Conservation (phyloP, 768 basidiomycete species). For the Pulveroboletus sp. region DNA sequence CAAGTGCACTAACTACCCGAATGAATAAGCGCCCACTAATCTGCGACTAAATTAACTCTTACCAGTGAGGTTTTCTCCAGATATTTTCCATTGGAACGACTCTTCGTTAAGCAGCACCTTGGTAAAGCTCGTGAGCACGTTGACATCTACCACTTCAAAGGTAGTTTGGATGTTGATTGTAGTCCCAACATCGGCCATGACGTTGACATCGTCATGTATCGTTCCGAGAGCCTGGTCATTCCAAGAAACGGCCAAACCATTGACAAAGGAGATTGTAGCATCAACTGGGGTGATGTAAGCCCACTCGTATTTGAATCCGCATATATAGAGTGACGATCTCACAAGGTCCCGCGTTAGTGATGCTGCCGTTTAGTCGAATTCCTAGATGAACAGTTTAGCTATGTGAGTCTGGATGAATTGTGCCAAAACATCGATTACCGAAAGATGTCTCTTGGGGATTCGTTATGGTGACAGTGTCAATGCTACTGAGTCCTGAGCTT, state of each 20-base stretch:
- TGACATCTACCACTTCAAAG: conserved; percentile 56
- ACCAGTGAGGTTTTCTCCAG: conserved; percentile 60
- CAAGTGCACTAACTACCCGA: conserved; percentile 51
- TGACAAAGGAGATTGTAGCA: conserved; percentile 59
- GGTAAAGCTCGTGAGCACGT: conserved; percentile 58
- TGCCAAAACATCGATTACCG: conserved; percentile 29
- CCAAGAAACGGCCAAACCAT: conserved; percentile 61
- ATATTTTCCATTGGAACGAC: conserved; percentile 67
- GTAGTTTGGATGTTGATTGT: conserved; percentile 47
- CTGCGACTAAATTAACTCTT: conserved; percentile 6
- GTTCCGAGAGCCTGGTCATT: conserved; percentile 50
- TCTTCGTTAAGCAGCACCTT: conserved; percentile 59
- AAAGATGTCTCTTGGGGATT: conserved; percentile 56
- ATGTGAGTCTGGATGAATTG: neutral
- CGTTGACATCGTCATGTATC: conserved; percentile 50
- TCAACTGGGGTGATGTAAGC: conserved; percentile 42
- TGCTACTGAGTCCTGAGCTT: conserved; percentile 30
- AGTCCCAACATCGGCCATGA: conserved; percentile 62
- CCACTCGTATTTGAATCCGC: neutral
- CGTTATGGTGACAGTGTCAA: conserved; percentile 58
- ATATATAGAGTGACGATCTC: conserved; percentile 21
- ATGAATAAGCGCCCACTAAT: conserved; percentile 5
- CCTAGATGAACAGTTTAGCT: conserved; percentile 29
- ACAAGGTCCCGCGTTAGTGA: conserved; percentile 72
- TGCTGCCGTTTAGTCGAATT: conserved; percentile 53